phyloP scores from a whole-genome alignment of 331 rosid species.

The Prunus yedoensis region DNA sequence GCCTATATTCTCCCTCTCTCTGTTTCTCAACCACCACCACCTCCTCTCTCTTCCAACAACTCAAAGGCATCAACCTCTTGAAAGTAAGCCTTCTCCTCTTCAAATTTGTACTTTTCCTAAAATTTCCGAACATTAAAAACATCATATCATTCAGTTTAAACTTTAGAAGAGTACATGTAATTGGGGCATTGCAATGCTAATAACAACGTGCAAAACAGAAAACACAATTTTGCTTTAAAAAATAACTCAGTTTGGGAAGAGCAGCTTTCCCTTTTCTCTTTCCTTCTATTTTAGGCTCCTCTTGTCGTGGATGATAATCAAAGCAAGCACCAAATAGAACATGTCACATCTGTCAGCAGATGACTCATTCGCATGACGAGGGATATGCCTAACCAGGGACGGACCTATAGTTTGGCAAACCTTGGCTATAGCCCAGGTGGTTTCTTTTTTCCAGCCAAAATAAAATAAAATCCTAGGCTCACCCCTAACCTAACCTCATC shows the following conservation, averaged over 20 bases:
- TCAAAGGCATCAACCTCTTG: constrained; percentile 88
- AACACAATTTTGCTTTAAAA: neutral
- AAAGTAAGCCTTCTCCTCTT: constrained; percentile 63
- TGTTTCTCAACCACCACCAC: too few species aligned
- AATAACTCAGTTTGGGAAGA: constrained; percentile 56
- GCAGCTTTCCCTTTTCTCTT: constrained; percentile 22
- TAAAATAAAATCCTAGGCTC: too few species aligned
- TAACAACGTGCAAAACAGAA: constrained; percentile 7
- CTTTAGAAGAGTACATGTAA: neutral
- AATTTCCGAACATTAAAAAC: constrained; percentile 1
- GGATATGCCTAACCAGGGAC: too few species aligned
- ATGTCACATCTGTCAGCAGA: too few species aligned
- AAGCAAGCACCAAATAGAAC: constrained; percentile 63
- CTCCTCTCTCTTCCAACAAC: constrained; percentile 79
- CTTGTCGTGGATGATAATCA: constrained; percentile 57
- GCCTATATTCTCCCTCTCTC: too few species aligned
- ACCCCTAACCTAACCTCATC: too few species aligned
- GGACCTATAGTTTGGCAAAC: too few species aligned
- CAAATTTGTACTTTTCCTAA: constrained; percentile 59
- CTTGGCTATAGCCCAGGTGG: too few species aligned
- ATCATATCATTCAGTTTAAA: constrained; percentile 38
- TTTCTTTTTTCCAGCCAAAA: too few species aligned
- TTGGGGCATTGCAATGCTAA: neutral
- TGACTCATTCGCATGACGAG: too few species aligned
- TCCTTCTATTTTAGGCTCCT: constrained; percentile 60